Percentiles rank a stretch among this genome's conserved stretches.
Conservation (phyloP, 352 stramenopile genomes). For the Phytophthora sojae region DNA sequence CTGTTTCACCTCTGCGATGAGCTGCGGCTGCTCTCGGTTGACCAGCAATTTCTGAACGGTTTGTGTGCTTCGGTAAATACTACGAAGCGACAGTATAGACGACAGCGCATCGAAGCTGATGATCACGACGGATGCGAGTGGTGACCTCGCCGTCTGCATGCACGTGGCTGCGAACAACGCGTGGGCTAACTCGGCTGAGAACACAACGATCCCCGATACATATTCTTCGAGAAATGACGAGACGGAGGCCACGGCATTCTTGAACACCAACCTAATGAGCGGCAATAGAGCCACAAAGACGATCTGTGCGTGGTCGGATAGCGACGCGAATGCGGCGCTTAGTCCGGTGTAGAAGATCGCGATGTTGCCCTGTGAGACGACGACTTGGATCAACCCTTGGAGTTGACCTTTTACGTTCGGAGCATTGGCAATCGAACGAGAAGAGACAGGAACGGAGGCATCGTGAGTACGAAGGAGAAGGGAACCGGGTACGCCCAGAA, state of each 20-base stretch:
- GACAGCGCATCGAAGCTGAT: conserved; percentile 2
- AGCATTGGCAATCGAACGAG: not conserved
- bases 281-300: conserved; percentile 1
- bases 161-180: conserved; percentile 3
- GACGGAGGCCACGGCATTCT: not conserved
- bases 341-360: conserved; percentile 6
- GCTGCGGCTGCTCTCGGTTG: not conserved
- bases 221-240: conserved; percentile 5
- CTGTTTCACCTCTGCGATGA: not conserved
- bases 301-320: not conserved
- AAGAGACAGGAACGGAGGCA: conserved; percentile 3
- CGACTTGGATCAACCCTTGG: conserved; percentile 1
- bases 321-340: not conserved
- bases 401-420: conserved; percentile 1
- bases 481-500: conserved; percentile 10
- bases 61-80: not conserved
- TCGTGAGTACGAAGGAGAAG: conserved; percentile 10
- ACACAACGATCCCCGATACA: conserved; percentile 1
- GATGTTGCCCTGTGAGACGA: conserved; percentile 1
- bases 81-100: not conserved
- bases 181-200: conserved; percentile 4
- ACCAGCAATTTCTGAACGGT: not conserved
- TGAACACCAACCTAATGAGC: conserved; percentile 1
- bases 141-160: conserved; percentile 9
- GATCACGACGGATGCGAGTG: not conserved